These are phyloP conservation scores for Ochromonas danica DNA, from an alignment of 108 stramenopile species.

Conservation along the genomic window DNA sequence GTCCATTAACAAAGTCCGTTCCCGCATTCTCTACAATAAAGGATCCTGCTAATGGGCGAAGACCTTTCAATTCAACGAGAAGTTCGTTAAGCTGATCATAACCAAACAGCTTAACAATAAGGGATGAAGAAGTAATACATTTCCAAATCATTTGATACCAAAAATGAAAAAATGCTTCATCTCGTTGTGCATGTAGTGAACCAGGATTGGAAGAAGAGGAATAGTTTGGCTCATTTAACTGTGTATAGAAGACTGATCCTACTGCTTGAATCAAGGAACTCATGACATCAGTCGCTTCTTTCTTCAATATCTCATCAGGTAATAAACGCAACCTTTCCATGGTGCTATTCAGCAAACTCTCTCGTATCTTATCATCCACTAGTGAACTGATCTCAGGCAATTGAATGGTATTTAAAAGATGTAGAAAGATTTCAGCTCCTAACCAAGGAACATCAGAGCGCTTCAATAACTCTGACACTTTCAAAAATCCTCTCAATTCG, in stretches of 20 bases:
- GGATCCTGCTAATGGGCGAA: constrained; percentile 66
- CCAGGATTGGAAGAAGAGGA: background rate
- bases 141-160: background rate
- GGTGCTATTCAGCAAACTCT: background rate
- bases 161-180: background rate
- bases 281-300: constrained; percentile 18
- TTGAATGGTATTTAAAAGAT: background rate
- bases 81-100: constrained; percentile 75
- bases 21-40: constrained; percentile 72
- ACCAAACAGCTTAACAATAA: constrained; percentile 62
- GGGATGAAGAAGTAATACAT: background rate
- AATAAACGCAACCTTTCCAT: background rate
- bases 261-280: constrained; percentile 5
- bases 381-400: background rate
- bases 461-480: background rate
- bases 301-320: constrained; percentile 31
- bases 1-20: constrained; percentile 71
- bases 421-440: background rate
- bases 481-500: constrained; percentile 7
- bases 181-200: background rate
- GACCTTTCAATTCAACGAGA: constrained; percentile 47
- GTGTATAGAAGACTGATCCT: background rate
- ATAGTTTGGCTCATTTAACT: background rate
- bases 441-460: background rate
- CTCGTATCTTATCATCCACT: background rate